phyloP scores from a whole-genome alignment of 2,329 filamentous ascomycete species.

The Mycosphaerella sp. region DNA sequence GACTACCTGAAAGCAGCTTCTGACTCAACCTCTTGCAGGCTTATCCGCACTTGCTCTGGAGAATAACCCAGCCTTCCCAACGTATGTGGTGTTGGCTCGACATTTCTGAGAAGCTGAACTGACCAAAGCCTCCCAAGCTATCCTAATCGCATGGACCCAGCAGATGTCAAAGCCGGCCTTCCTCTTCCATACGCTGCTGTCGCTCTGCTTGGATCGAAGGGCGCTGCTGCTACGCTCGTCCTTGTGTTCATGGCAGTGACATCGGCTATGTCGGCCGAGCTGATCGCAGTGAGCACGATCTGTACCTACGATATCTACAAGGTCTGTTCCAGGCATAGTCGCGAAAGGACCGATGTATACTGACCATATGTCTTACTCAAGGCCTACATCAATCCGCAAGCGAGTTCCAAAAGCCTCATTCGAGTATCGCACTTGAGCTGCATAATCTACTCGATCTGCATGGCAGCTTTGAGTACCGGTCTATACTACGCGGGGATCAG shows the following conservation, averaged over 20 bases:
- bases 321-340: not conserved
- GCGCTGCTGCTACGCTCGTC: constrained; percentile 30
- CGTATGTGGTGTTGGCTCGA: constrained; percentile 39
- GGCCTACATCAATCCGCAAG: constrained; percentile 37
- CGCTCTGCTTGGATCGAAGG: constrained; percentile 30
- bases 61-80: constrained; percentile 62
- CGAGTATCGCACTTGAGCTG: constrained; percentile 39
- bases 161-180: constrained; percentile 30
- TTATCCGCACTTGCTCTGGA: constrained; percentile 74
- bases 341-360: not conserved
- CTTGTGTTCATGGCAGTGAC: constrained; percentile 35
- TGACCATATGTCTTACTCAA: not conserved
- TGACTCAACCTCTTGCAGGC: constrained; percentile 54
- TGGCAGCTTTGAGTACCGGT: constrained; percentile 35
- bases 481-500: not conserved
- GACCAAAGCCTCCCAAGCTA: constrained; percentile 42
- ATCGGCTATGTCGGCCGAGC: constrained; percentile 34
- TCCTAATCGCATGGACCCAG: constrained; percentile 29
- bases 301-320: constrained; percentile 43
- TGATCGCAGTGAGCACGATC: constrained; percentile 33
- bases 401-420: constrained; percentile 35
- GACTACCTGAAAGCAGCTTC: not conserved
- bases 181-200: constrained; percentile 30
- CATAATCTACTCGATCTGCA: constrained; percentile 37
- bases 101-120: not conserved